Conservation (phyloP, 2,329 filamentous ascomycete genomes). For the Penicillium sp. region DNA sequence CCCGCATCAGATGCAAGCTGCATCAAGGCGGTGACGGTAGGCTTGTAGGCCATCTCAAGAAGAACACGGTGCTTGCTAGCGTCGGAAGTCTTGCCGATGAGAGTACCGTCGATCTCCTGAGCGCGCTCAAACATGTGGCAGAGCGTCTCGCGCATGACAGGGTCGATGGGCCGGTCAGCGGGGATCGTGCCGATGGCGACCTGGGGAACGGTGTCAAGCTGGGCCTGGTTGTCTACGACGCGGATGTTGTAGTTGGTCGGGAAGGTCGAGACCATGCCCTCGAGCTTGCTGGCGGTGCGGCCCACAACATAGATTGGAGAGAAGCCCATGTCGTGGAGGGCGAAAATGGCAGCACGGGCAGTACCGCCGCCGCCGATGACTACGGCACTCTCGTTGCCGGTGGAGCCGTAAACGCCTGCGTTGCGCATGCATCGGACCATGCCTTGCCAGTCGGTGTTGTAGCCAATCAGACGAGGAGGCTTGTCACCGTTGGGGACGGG, state of each 20-base stretch:
- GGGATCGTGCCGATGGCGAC: conserved; percentile 91
- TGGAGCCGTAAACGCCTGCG: conserved; percentile 58
- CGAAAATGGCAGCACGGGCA: conserved; percentile 85
- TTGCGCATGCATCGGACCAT: conserved; percentile 78
- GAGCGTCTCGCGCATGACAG: conserved; percentile 65
- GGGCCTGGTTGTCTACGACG: conserved; percentile 57
- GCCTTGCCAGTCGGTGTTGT: conserved; percentile 95
- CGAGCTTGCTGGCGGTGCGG: conserved; percentile 68
- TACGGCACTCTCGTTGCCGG: conserved; percentile 58
- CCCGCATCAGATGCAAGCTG: conserved; percentile 72
- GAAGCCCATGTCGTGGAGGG: conserved; percentile 79
- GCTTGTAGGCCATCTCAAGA: conserved; percentile 96
- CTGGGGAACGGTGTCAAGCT: conserved; percentile 57
- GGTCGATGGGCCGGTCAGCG: conserved; percentile 79
- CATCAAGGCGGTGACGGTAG: conserved; percentile 79
- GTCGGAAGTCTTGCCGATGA: conserved; percentile 35
- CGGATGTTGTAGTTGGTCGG: conserved; percentile 69
- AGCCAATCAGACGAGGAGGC: conserved; percentile 64
- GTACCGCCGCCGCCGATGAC: conserved; percentile 92
- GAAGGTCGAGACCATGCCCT: conserved; percentile 69
- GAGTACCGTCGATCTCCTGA: conserved; percentile 48
- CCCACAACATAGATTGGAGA: conserved; percentile 84
- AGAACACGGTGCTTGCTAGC: conserved; percentile 58
- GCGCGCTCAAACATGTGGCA: conserved; percentile 51
- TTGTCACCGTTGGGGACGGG: conserved; percentile 52